Percentiles rank a stretch among this genome's conserved stretches.
These are phyloP conservation scores for Mrakia gelida DNA, from an alignment of 768 basidiomycete species.

Conservation along the genomic window DNA sequence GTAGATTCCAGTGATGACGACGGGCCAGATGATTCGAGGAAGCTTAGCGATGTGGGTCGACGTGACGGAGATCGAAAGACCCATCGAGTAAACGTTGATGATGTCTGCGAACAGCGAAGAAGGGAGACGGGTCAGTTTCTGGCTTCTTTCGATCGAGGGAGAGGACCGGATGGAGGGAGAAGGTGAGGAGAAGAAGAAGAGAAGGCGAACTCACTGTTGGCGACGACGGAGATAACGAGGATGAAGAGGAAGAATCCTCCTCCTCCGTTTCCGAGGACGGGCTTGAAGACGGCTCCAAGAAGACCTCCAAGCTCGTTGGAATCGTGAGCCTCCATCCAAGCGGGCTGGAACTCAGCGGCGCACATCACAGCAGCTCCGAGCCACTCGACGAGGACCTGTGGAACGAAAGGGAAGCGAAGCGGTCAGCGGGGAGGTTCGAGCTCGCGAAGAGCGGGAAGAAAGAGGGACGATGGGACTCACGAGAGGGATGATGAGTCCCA, in stretches of 20 bases:
- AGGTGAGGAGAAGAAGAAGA: not conserved
- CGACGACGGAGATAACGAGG: conserved; percentile 50
- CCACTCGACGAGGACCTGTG: conserved; percentile 48
- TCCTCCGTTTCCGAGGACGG: conserved; percentile 45
- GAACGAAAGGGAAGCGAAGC: not conserved
- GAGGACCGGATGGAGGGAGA: too few species aligned
- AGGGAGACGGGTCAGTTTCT: not conserved
- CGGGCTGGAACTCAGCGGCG: conserved; percentile 43
- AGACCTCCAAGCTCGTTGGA: conserved; percentile 51
- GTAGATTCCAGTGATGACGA: conserved; percentile 48
- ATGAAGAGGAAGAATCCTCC: conserved; percentile 53
- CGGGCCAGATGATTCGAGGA: conserved; percentile 44
- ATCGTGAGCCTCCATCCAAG: conserved; percentile 41
- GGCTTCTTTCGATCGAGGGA: too few species aligned
- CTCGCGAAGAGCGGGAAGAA: not conserved
- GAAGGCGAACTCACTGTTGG: conserved; percentile 45
- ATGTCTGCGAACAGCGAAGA: conserved; percentile 38
- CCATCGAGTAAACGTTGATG: conserved; percentile 48
- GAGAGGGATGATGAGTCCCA: conserved; percentile 41
- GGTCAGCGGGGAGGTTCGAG: not conserved
- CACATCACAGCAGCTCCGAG: conserved; percentile 52
- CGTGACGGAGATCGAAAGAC: conserved; percentile 51
- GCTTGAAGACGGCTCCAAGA: conserved; percentile 47
- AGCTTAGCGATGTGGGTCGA: conserved; percentile 48
- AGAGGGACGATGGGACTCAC: conserved; percentile 3